Percentiles rank a stretch among this genome's conserved stretches.
Evolutionary conservation across 2,329 filamentous ascomycete species (phyloP).

Genomic region (Colletotrichum agaves): DNA sequence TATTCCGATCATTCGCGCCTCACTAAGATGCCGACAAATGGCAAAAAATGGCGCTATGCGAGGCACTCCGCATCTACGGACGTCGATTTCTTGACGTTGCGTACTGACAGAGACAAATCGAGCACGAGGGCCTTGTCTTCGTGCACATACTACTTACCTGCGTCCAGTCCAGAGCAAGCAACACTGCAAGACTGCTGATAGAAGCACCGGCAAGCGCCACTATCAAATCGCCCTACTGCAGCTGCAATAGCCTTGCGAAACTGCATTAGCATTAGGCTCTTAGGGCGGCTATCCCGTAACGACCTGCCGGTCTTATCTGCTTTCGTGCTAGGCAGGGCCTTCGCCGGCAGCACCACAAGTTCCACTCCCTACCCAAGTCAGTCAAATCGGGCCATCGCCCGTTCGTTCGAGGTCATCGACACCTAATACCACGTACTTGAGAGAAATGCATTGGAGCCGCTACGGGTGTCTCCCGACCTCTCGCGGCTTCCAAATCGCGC

Average conservation of each 20-base stretch:
- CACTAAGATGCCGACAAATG: not conserved
- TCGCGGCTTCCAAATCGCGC: conserved; percentile 11
- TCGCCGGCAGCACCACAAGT: conserved; percentile 29
- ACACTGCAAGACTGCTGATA: not conserved
- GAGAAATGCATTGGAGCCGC: not conserved
- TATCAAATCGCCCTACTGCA: conserved; percentile 28
- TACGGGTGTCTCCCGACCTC: not conserved
- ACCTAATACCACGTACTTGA: not conserved
- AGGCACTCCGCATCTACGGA: conserved; percentile 6
- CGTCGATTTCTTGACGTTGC: conserved; percentile 3
- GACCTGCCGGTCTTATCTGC: conserved; percentile 23
- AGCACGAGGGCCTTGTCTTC: not conserved
- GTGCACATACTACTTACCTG: not conserved
- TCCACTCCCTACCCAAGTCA: conserved; percentile 21
- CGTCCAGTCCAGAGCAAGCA: not conserved
- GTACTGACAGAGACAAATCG: conserved; percentile 5
- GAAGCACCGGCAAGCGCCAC: conserved; percentile 18
- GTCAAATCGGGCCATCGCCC: conserved; percentile 24
- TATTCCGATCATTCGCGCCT: conserved; percentile 10
- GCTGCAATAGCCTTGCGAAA: conserved; percentile 7
- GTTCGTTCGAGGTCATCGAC: not conserved
- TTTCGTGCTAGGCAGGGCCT: conserved; percentile 33
- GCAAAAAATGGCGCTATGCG: conserved; percentile 4
- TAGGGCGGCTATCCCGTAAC: conserved; percentile 34
- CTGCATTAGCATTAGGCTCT: conserved; percentile 26